phyloP scores from a whole-genome alignment of 805 yeast species.

The Saturnispora halmiae region DNA sequence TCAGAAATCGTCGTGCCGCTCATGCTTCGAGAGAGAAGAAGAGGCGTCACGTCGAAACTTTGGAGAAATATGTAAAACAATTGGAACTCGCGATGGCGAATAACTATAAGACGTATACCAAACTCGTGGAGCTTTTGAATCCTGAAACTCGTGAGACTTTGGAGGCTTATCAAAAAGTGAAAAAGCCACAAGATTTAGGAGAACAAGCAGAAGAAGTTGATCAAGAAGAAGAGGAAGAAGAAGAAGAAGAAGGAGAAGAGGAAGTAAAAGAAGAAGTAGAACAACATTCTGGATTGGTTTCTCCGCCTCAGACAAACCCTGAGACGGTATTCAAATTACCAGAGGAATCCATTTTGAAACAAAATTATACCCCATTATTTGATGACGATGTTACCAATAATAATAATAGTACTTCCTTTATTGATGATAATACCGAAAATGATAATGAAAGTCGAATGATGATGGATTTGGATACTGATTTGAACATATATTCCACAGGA shows the following conservation, averaged over 20 bases:
- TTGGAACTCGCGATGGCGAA: conserved; percentile 26
- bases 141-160: too few relatives aligned
- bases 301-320: conserved; percentile 28
- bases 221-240: conserved; percentile 5
- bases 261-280: conserved; percentile 13
- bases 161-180: neutral
- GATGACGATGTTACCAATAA: conserved; percentile 5
- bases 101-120: neutral
- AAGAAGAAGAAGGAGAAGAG: conserved; percentile 14
- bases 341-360: conserved; percentile 21
- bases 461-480: conserved; percentile 20
- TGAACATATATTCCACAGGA: neutral
- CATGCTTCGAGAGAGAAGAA: conserved; percentile 96
- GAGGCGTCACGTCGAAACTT: conserved; percentile 79
- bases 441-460: too few relatives aligned
- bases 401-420: too few relatives aligned
- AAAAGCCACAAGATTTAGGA: conserved; percentile 11
- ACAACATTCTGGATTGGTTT: conserved; percentile 11
- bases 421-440: too few relatives aligned
- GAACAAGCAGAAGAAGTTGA: conserved; percentile 10
- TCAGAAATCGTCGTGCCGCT: conserved; percentile 93
- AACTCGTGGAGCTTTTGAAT: conserved; percentile 8
- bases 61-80: conserved; percentile 51
- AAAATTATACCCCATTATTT: conserved; percentile 22
- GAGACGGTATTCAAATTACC: conserved; percentile 25